Percentiles rank a stretch among this genome's conserved stretches.
Conservation (phyloP, 176 grass and related monocot species). For the Echinochloa phyllopogon region DNA sequence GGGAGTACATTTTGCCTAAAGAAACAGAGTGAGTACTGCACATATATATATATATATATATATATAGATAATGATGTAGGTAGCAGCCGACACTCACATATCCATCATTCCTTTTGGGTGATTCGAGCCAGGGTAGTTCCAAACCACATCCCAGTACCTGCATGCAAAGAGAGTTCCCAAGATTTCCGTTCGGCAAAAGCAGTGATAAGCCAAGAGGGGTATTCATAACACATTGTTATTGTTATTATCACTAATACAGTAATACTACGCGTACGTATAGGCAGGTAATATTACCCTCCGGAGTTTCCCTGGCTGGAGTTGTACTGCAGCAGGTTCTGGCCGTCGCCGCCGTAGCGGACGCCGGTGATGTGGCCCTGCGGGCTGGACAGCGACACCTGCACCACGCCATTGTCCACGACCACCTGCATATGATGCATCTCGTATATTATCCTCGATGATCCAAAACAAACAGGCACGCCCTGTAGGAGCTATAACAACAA, state of each 20-base stretch:
- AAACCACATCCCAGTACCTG: conserved; percentile 61
- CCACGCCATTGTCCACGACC: conserved; percentile 64
- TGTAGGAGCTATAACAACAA: too few relatives aligned
- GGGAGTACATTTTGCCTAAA: too few relatives aligned
- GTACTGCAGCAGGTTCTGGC: conserved; percentile 48
- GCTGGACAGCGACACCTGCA: conserved; percentile 62
- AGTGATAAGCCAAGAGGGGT: too few relatives aligned
- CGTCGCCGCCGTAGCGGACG: conserved; percentile 50
- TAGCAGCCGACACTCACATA: conserved; percentile 39
- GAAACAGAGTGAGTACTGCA: too few relatives aligned
- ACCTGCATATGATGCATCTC: conserved; percentile 34
- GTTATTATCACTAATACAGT: too few relatives aligned
- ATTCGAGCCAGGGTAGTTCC: conserved; percentile 41
- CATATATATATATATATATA: too few relatives aligned
- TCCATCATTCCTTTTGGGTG: conserved; percentile 26
- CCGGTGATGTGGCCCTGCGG: conserved; percentile 58
- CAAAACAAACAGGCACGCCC: too few relatives aligned
- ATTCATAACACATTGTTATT: too few relatives aligned
- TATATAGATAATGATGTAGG: not conserved
- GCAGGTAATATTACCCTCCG: conserved; percentile 34
- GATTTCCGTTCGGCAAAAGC: too few relatives aligned
- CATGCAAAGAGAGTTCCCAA: too few relatives aligned
- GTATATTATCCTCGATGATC: too few relatives aligned
- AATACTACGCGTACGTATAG: too few relatives aligned
- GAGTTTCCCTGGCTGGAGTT: not conserved